These are phyloP conservation scores for Saturnispora sanitii DNA, from an alignment of 805 yeast species.

Conservation along the genomic window DNA sequence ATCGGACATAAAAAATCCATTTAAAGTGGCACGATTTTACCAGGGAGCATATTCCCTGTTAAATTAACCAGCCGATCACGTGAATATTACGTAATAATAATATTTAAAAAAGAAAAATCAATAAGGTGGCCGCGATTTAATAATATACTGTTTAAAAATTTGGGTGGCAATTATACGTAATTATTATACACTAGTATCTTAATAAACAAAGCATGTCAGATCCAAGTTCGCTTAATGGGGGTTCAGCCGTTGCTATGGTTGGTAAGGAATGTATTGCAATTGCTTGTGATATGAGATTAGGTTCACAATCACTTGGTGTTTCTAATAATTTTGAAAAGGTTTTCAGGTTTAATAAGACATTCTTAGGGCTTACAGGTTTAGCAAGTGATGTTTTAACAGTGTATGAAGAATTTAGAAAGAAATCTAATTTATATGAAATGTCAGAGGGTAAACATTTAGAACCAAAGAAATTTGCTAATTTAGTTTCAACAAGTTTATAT, in stretches of 20 bases:
- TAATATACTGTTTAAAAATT: too few relatives aligned
- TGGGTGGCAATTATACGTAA: too few relatives aligned
- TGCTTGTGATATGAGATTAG: conserved; percentile 90
- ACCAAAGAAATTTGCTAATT: conserved; percentile 87
- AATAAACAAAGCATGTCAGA: conserved; percentile 43
- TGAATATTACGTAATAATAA: too few relatives aligned
- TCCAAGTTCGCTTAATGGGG: conserved; percentile 79
- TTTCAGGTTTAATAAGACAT: conserved; percentile 76
- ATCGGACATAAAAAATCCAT: too few relatives aligned
- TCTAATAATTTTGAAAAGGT: conserved; percentile 90
- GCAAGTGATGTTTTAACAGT: conserved; percentile 91
- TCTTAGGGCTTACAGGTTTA: conserved; percentile 86
- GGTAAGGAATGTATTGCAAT: conserved; percentile 98
- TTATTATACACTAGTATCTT: too few relatives aligned
- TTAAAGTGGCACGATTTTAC: too few relatives aligned
- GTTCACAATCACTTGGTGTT: conserved; percentile 86
- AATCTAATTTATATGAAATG: conserved; percentile 80
- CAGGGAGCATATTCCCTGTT: too few relatives aligned
- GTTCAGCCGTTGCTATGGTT: conserved; percentile 96
- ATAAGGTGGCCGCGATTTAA: too few relatives aligned
- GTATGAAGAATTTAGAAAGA: conserved; percentile 69
- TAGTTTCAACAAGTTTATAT: conserved; percentile 82
- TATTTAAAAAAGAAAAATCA: too few relatives aligned
- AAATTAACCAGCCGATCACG: too few relatives aligned
- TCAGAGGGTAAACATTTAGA: conserved; percentile 88